A percentile compares a stretch with the other conserved stretches of the same genome.
Evolutionary conservation across 805 yeast species (phyloP).

Genomic region (Candida gorgasii): DNA sequence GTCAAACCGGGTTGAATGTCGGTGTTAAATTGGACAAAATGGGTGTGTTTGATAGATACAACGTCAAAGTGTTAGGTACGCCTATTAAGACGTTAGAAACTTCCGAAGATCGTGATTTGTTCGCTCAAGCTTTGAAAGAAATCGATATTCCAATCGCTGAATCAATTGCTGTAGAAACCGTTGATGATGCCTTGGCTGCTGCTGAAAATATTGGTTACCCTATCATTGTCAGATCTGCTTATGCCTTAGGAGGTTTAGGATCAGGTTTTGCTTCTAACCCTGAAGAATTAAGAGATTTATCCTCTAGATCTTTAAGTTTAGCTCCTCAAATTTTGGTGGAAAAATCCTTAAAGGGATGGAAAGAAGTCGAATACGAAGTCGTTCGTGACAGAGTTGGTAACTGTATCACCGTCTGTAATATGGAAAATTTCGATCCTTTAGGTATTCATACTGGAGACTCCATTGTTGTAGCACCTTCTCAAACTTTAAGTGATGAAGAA

Average conservation of each 20-base stretch:
- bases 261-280: conserved; percentile 96
- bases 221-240: conserved; percentile 95
- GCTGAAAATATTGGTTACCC: conserved; percentile 91
- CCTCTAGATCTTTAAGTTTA: conserved; percentile 83
- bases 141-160: conserved; percentile 95
- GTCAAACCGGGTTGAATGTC: conserved; percentile 95
- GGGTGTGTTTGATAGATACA: conserved; percentile 89
- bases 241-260: conserved; percentile 96
- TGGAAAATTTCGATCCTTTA: conserved; percentile 98
- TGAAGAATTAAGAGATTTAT: conserved; percentile 77
- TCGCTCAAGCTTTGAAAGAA: conserved; percentile 92
- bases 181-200: conserved; percentile 81
- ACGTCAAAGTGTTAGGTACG: conserved; percentile 95
- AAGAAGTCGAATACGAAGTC: conserved; percentile 97
- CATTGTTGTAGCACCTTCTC: conserved; percentile 98
- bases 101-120: conserved; percentile 96
- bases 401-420: conserved; percentile 98
- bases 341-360: conserved; percentile 98
- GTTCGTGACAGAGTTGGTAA: conserved; percentile 96
- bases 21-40: conserved; percentile 92
- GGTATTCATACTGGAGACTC: conserved; percentile 99
- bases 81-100: conserved; percentile 94
- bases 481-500: conserved; percentile 94
- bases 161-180: conserved; percentile 79
- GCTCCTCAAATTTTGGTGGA: conserved; percentile 96